These are phyloP conservation scores for Exophiala sp. DNA, from an alignment of 2,329 filamentous ascomycete species.

Conservation along the genomic window DNA sequence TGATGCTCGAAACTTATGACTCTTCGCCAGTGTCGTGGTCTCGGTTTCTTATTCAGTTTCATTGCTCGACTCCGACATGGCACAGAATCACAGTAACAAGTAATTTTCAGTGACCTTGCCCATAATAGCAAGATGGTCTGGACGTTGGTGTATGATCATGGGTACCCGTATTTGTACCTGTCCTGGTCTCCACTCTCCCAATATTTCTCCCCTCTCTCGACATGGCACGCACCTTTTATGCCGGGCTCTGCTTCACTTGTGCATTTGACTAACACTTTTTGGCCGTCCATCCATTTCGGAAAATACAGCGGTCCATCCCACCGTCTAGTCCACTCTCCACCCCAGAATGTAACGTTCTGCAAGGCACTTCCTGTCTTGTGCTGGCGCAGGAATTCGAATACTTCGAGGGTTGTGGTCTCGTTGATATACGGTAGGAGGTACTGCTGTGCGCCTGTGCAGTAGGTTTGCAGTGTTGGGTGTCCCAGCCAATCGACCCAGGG, in stretches of 20 bases:
- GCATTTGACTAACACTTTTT: neutral
- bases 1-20: no score
- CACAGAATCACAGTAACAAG: neutral
- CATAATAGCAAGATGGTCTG: no score
- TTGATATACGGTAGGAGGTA: neutral
- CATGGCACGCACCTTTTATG: neutral
- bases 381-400: neutral
- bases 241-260: neutral
- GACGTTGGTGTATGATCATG: no score
- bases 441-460: neutral
- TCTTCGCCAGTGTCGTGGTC: no score
- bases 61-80: neutral
- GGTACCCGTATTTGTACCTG: no score
- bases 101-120: no score
- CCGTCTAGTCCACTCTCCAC: slow-evolving; percentile 1
- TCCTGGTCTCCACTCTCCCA: no score
- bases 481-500: neutral
- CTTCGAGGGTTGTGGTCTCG: neutral
- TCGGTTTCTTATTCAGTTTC: neutral
- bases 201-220: neutral
- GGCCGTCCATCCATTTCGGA: slow-evolving; percentile 1
- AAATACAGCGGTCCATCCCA: slow-evolving; percentile 5
- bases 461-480: neutral
- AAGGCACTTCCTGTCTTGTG: neutral
- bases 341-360: slow-evolving; percentile 1